phyloP scores from a whole-genome alignment of 2,329 filamentous ascomycete species.

The Chaetomium strumarium region DNA sequence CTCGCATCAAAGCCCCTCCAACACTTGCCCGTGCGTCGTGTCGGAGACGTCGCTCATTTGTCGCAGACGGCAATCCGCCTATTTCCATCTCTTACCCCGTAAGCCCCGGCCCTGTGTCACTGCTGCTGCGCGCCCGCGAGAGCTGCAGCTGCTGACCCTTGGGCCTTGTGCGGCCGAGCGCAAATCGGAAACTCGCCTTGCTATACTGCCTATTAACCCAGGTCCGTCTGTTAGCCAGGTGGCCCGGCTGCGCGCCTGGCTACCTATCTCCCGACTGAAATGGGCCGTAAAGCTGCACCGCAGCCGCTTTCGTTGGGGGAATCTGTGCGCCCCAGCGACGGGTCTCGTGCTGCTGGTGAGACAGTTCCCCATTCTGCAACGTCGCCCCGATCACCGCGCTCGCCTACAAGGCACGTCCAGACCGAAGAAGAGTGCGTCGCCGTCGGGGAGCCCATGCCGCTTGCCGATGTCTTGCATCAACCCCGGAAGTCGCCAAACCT shows the following conservation, averaged over 20 bases:
- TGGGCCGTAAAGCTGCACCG: conserved; percentile 55
- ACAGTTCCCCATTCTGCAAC: conserved; percentile 29
- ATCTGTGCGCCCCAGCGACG: conserved; percentile 31
- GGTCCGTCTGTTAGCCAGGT: conserved; percentile 20
- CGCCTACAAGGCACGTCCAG: conserved; percentile 41
- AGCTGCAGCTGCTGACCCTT: conserved; percentile 6
- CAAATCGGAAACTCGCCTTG: conserved; percentile 30
- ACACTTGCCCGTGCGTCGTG: conserved; percentile 13
- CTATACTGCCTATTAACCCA: conserved; percentile 18
- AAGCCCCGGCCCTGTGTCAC: conserved; percentile 33
- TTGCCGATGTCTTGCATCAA: conserved; percentile 29
- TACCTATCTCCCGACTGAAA: conserved; percentile 26
- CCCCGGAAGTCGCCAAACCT: conserved; percentile 15
- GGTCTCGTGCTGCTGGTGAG: conserved; percentile 30
- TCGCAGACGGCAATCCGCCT: conserved; percentile 32
- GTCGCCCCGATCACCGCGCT: conserved; percentile 40
- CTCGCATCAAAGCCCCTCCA: conserved; percentile 14
- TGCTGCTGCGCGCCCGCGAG: conserved; percentile 31
- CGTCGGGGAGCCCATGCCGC: conserved; percentile 24
- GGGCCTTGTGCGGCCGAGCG: conserved; percentile 28
- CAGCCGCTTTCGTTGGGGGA: conserved; percentile 51
- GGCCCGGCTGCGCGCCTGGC: conserved; percentile 18
- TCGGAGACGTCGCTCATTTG: conserved; percentile 10
- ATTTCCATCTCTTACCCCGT: conserved; percentile 26
- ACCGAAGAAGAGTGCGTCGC: conserved; percentile 26